Evolutionary conservation across 331 rosid genomes (phyloP).

Genomic region (Acacia pycnantha): DNA sequence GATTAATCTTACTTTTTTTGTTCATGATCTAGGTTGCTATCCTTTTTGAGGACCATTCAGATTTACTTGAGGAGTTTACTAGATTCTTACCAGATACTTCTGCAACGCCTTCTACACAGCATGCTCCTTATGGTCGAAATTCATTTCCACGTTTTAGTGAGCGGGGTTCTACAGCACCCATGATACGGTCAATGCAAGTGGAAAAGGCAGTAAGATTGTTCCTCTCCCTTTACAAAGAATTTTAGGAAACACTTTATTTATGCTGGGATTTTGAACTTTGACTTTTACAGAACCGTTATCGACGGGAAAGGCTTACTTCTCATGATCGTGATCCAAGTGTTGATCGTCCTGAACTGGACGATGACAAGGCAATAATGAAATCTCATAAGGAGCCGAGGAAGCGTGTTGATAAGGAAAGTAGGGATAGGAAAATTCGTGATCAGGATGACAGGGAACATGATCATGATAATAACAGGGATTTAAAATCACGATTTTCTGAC

Average conservation of each 20-base stretch:
- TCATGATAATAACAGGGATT: slow-evolving; percentile 62
- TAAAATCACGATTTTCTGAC: slow-evolving; percentile 52
- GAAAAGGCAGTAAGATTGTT: slow-evolving; percentile 54
- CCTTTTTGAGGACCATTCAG: slow-evolving; percentile 75
- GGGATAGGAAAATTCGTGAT: slow-evolving; percentile 72
- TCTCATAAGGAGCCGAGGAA: slow-evolving; percentile 69
- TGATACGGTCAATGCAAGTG: slow-evolving; percentile 54
- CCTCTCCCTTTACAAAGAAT: slow-evolving; percentile 2
- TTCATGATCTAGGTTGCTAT: slow-evolving; percentile 63
- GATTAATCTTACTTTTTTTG: background rate
- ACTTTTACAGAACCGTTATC: slow-evolving; percentile 60
- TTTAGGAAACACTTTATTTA: slow-evolving; percentile 24
- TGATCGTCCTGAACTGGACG: slow-evolving; percentile 75
- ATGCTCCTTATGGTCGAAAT: slow-evolving; percentile 50
- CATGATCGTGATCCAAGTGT: slow-evolving; percentile 76
- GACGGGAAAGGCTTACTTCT: slow-evolving; percentile 62
- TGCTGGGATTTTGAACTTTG: slow-evolving; percentile 20
- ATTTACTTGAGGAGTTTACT: slow-evolving; percentile 85
- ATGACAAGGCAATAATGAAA: slow-evolving; percentile 69
- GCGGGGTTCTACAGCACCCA: slow-evolving; percentile 62
- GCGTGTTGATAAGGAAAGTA: slow-evolving; percentile 60
- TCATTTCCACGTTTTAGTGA: slow-evolving; percentile 66
- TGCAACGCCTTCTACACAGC: slow-evolving; percentile 69
- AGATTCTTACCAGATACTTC: slow-evolving; percentile 90
- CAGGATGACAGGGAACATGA: slow-evolving; percentile 77